Evolutionary conservation across 345 rosid species (phyloP), one percentile per base, ranked within the genome.

Genomic region (Dovyalis caffra): DNA sequence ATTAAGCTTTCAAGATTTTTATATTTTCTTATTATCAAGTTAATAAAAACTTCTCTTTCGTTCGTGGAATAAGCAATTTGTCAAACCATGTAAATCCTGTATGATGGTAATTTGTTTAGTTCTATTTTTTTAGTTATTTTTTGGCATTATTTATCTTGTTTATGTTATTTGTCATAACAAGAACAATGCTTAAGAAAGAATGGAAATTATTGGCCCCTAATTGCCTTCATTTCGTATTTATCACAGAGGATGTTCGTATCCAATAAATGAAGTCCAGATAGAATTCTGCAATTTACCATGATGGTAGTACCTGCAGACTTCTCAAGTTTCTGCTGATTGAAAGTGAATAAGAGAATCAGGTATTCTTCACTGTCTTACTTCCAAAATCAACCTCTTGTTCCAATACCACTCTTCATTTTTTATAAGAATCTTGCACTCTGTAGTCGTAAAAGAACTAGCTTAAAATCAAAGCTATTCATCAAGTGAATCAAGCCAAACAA

Each of bases 151-250:
- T n/a, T n/a, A n/a, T n/a, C n/a, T n/a, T n/a, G n/a, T n/a, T n/a
- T n/a, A n/a, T n/a, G n/a, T n/a, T n/a, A n/a, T n/a, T n/a, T n/a
- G n/a, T n/a, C n/a, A n/a, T n/a, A n/a, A n/a, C n/a, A n/a, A n/a
- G n/a, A 71, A 32, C 3, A 60, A 33, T 83, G 73, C 71, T 20
- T n/a, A 49, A 60, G 33, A 15, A 62, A 34, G 75, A 72, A 68
- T 68, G 86, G 86, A 74, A 60, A 53, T 2, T 71, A 71, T 64
- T 68, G 82, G 79, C 58, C 72, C 20, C 26, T 68, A 43, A 77
- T 80, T 43, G 70, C 71, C 23, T 69, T 18, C 37, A 70, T 80
- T 34, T 83, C 82, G 64, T 34, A 16, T 28, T 63, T 70, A 21
- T 23, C 3, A 31, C 1, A 43, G 5, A 0, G 49, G 49, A 14